Percentiles rank a stretch among this genome's conserved stretches.
Conservation (phyloP, 345 rosid genomes). For the Melastoma malabathricum region DNA sequence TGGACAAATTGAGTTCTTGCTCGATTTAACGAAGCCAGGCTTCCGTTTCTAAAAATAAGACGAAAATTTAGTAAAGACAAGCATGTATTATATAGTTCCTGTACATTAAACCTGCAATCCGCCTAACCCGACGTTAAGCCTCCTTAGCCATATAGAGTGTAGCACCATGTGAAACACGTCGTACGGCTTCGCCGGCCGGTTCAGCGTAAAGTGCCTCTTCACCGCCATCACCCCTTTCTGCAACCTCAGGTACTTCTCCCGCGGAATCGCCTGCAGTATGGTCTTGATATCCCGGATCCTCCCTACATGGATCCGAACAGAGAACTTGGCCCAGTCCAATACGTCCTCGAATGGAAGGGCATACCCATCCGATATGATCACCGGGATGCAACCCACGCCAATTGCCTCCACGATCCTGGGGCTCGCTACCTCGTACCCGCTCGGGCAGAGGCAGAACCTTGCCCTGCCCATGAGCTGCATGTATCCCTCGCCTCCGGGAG, state of each 20-base stretch:
- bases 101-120: no score
- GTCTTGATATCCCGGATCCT: conserved; percentile 30
- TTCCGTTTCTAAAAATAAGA: no score
- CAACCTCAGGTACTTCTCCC: conserved; percentile 20
- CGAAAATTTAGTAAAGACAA: no score
- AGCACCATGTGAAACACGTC: conserved; percentile 39
- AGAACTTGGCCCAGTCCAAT: conserved; percentile 30
- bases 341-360: conserved; percentile 36
- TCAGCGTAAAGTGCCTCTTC: conserved; percentile 26
- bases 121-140: conserved; percentile 28
- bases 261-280: conserved; percentile 16
- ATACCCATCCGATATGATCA: conserved; percentile 31
- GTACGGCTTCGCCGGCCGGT: conserved; percentile 36
- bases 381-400: conserved; percentile 34
- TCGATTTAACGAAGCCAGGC: no score
- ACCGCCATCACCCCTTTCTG: conserved; percentile 22
- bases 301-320: conserved; percentile 23
- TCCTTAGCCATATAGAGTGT: conserved; percentile 41
- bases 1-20: no score
- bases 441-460: conserved; percentile 42
- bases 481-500: conserved; percentile 16
- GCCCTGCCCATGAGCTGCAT: conserved; percentile 21
- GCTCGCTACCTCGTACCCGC: conserved; percentile 47
- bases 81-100: no score
- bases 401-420: conserved; percentile 36